Evolutionary conservation across 2,329 filamentous ascomycete species (phyloP), one percentile per base, ranked within the genome.

Genomic region (Lasiodiplodia theobromae): DNA sequence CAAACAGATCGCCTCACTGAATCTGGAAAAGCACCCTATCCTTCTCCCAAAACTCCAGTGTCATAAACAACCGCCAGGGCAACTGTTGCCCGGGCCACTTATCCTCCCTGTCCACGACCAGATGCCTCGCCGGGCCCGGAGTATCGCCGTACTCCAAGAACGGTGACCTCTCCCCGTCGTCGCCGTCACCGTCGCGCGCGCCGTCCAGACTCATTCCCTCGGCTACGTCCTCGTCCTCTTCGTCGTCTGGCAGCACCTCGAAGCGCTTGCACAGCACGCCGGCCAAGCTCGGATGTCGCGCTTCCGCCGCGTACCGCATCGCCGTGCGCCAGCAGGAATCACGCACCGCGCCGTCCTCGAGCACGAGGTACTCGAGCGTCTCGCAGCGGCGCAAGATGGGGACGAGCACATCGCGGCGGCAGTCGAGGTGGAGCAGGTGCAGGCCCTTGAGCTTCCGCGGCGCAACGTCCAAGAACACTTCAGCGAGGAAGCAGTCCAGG

Each of bases 21-120:
- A 52, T 64, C 40, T 49, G 47, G 21, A 64, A 64, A 14, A 51
- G 28, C 16, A 64, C 40, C 18, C 18, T 64, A n/a, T 64, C 60
- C 40, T 51, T 64, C 44, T 44, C 23, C 40, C 40, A 64, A 44
- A 64, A 64, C 37, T 44, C 56, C 6, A 21, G 37, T 5, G 11
- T 37, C 10, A 37, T 25, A 5, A 60, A 60, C 16, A 60, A 25
- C 56, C 21, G 4, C 56, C 56, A 60, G 12, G 56, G 56, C 10
- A 60, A 14, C 38, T 23, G 37, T 7, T 44, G 37, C 56, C 38
- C 40, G 14, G 14, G 2, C 56, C 23, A 28, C 56, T 40, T 6
- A 4, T 25, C 21, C 23, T 38, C 38, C 23, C 14, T n/a, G 3
- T 60, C 56, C 6, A 60, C 34, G 12, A 60, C 37, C 37, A 60